Evolutionary conservation across 2,329 filamentous ascomycete genomes (phyloP), one percentile per base, ranked within the genome.

Genomic region (Trichoderma simmonsii): DNA sequence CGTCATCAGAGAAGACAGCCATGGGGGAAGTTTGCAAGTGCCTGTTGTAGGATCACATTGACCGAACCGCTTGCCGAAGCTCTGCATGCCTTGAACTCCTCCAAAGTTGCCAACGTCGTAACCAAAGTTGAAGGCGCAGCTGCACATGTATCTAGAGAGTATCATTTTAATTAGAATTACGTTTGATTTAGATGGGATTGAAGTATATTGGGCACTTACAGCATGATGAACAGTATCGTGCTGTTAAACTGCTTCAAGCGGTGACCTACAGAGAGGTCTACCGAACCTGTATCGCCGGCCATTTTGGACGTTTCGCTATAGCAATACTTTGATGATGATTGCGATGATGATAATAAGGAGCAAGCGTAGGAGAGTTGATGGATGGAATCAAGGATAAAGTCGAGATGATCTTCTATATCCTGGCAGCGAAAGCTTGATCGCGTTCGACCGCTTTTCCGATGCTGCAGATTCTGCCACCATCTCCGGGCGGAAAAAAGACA

Each of bases 71-170:
- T 71, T 73, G 7, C 72, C 66, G 30, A 78, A 78, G 69, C 74
- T 74, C 28, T 75, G 73, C 77, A 78, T 78, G 9, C 70, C 76
- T 59, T 78, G 77, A 6, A 78, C 76, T 7, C 75, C 77, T 4
- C 75, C 73, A 69, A 78, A 78, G 18, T 72, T 78, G 51, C 77
- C 76, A 24, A 78, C 77, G 56, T 78, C 77, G 34, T 75, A 78
- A 7, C 77, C 77, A 70, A 77, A 78, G 68, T 78, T 78, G 69
- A 78, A 78, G 11, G 76, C 75, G 21, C 76, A 77, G 18, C 74
- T 63, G 9, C 73, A 73, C 76, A 78, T 75, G 43, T 78, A 78
- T 21, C 77, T 77, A 18, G 6, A 36, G 11, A 30, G 21, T 15
- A n/a, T 9, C 24, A 21, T 3, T 3, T 39, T 11, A 14, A 34